These are phyloP conservation scores for Trichoderma harzianum DNA, from an alignment of 2,329 filamentous ascomycete genomes.

Conservation along the genomic window DNA sequence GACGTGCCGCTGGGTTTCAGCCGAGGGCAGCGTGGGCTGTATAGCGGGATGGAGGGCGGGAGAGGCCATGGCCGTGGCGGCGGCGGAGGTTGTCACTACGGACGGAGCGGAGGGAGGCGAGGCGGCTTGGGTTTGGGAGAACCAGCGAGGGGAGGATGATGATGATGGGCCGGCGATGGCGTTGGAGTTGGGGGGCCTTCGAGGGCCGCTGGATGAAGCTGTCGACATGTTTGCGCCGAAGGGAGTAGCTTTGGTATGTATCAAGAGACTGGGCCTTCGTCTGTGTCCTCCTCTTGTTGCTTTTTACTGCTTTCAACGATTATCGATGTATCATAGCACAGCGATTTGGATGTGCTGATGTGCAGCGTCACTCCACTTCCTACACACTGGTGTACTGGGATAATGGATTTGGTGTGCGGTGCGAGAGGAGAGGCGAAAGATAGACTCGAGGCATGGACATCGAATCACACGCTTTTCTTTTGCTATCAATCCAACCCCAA, in stretches of 20 bases:
- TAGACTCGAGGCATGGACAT: background rate
- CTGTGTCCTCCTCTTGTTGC: background rate
- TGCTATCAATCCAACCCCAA: background rate
- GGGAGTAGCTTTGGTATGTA: background rate
- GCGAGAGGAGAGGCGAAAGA: background rate
- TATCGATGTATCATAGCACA: background rate
- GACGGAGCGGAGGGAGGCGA: background rate
- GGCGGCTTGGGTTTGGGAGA: background rate
- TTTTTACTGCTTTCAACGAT: background rate
- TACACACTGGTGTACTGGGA: background rate
- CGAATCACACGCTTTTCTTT: background rate
- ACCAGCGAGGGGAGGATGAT: constrained; percentile 8
- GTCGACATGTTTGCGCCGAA: background rate
- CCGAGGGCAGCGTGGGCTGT: constrained; percentile 39
- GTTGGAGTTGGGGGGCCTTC: background rate
- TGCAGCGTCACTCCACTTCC: background rate
- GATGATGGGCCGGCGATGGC: background rate
- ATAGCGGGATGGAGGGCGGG: constrained; percentile 24
- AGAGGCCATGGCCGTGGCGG: constrained; percentile 1
- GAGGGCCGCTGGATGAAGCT: background rate
- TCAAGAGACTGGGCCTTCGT: background rate
- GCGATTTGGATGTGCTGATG: background rate
- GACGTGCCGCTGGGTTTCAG: constrained; percentile 46
- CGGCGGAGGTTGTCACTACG: background rate
- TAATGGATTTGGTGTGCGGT: background rate